A percentile compares a stretch with the other conserved stretches of the same genome.
phyloP scores from a whole-genome alignment of 805 yeast species.

The Hagleromyces aurorensis region DNA sequence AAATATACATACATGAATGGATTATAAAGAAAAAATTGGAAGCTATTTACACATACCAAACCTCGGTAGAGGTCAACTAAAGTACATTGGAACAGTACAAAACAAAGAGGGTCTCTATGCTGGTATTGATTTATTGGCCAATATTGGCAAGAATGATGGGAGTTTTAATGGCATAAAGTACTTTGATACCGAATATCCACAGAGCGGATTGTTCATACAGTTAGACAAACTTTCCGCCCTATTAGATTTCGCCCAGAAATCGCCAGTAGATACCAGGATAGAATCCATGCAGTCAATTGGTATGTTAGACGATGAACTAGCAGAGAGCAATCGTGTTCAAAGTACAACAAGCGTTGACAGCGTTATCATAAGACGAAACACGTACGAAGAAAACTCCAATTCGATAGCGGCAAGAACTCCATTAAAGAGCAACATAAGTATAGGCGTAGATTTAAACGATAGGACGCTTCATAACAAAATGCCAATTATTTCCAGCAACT shows the following conservation, averaged over 20 bases:
- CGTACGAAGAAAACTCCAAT: no score
- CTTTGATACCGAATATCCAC: constrained; percentile 55
- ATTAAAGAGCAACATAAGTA: no score
- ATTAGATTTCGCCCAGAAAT: constrained; percentile 17
- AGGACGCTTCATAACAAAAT: no score
- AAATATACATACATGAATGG: no score
- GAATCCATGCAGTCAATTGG: constrained; percentile 16
- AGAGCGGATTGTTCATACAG: constrained; percentile 71
- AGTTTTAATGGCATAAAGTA: constrained; percentile 62
- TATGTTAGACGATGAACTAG: constrained; percentile 28
- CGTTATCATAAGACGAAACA: no score
- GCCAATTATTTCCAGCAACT: no score
- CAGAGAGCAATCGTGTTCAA: no score
- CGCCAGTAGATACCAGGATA: no score
- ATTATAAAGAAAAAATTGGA: constrained; percentile 24
- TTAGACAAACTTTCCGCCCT: constrained; percentile 35
- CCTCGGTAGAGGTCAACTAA: constrained; percentile 58
- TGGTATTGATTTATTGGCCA: constrained; percentile 72
- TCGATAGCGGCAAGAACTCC: no score
- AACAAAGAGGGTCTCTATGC: constrained; percentile 73
- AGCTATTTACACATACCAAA: constrained; percentile 49
- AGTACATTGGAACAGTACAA: constrained; percentile 65
- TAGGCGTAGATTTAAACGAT: no score
- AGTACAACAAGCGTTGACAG: no score
- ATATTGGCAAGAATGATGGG: constrained; percentile 83